Base-by-base conservation (phyloP, 768 basidiomycete genomes). In the Pisolithus orientalis region DNA sequence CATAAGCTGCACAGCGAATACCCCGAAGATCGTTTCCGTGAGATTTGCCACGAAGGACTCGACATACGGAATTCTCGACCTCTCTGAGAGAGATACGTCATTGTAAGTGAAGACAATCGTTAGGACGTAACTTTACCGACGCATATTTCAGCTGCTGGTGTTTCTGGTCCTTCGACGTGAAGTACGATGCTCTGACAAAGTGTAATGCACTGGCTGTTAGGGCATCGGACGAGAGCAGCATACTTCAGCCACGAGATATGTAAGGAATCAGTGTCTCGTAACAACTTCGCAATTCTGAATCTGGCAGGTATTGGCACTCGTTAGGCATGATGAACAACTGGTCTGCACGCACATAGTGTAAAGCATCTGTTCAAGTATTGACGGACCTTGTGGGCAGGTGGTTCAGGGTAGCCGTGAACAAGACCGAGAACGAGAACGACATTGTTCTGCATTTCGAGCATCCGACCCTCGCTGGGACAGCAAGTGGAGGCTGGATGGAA, bases 401-500 rank as follows among this genome's bases (percentile, higher is more conserved):
- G 80, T 84, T 83, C 60, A 66, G 79, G 38, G 76, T 83, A 34
- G 75, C 72, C 6, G 66, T 83, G 21, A 71, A 72, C 57, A 68
- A 63, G 21, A 61, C 65, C 1, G 67, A 65, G 28, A 57, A 59
- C 3, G 64, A 65, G 1, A 63, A 59, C 17, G 51, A 53, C 10
- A 44, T 59, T 2, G 38, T 53, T 21, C 61, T 83, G 9, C 63
- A 57, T 4, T 83, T 83, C 58, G 82, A 84, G 63, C 83, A 84
- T 62, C 82, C 82, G 0, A 79, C 82, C 2, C 65, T 74, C 59
- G 76, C 74, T 1, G 81, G 79, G 5, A 65, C 65, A 5, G 67
- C 67, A 38, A 53, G 71, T 17, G 76, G 76, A 5, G 81, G 82
- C 3, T 85, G 83, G 83, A 84, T 84, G 83, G 73, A 80, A 60